Conservation (phyloP, 73 alveolate species). For the Symbiodinium natans region DNA sequence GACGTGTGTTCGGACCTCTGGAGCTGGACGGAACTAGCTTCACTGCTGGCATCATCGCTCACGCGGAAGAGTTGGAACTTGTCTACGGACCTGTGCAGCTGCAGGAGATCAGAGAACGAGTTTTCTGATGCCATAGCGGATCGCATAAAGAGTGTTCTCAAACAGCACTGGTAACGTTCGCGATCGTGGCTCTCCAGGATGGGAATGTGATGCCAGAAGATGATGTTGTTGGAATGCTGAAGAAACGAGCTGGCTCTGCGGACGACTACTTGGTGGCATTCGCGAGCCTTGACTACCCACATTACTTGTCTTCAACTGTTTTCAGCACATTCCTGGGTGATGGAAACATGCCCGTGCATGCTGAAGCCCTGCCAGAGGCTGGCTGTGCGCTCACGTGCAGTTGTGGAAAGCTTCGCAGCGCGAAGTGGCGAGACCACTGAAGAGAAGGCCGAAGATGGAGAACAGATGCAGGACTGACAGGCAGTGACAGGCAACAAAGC, state of each 20-base stretch:
- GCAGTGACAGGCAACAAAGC: too few species aligned
- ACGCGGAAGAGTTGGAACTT: background rate
- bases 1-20: slow-evolving; percentile 45
- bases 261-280: slow-evolving; percentile 45
- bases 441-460: slow-evolving; percentile 27
- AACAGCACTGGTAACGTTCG: too few species aligned
- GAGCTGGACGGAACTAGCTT: slow-evolving; percentile 2
- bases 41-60: background rate
- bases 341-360: background rate
- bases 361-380: slow-evolving; percentile 7
- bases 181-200: background rate
- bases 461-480: slow-evolving; percentile 29
- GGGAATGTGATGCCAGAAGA: background rate
- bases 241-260: background rate
- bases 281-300: background rate
- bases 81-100: background rate
- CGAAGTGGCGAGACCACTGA: slow-evolving; percentile 42
- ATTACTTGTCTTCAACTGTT: background rate
- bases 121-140: too few species aligned
- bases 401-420: slow-evolving; percentile 40
- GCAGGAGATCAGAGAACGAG: background rate
- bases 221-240: background rate
- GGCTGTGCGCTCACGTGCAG: slow-evolving; percentile 49
- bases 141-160: too few species aligned
- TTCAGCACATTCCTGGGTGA: background rate